Percentiles rank a stretch among this genome's conserved stretches.
phyloP scores from a whole-genome alignment of 495 filamentous ascomycete genomes.

The Tuber indicum region DNA sequence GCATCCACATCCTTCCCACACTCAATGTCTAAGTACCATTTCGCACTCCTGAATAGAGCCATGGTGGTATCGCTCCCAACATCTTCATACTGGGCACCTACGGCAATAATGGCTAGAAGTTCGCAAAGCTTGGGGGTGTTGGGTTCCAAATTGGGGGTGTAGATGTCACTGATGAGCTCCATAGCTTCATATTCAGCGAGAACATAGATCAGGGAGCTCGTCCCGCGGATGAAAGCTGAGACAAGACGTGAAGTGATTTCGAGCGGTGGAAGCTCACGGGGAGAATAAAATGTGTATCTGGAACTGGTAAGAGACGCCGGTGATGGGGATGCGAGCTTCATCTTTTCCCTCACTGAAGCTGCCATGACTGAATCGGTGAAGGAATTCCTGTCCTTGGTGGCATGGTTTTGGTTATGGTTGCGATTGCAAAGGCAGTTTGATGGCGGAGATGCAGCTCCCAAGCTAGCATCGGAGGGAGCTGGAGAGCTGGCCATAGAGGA shows the following conservation, averaged over 20 bases:
- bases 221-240: slow-evolving; percentile 29
- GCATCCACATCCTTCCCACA: slow-evolving; percentile 18
- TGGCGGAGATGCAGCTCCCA: neutral
- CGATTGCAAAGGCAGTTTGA: neutral
- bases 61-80: slow-evolving; percentile 12
- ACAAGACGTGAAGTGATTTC: slow-evolving; percentile 24
- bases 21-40: slow-evolving; percentile 37
- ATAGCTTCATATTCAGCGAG: slow-evolving; percentile 28
- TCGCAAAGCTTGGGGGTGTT: slow-evolving; percentile 27
- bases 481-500: neutral
- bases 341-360: neutral
- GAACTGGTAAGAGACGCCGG: neutral
- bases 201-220: slow-evolving; percentile 21
- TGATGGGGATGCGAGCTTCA: neutral
- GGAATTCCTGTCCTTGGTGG: neutral
- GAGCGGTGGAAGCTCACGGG: slow-evolving; percentile 17
- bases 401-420: neutral
- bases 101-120: slow-evolving; percentile 28
- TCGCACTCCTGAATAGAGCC: slow-evolving; percentile 36
- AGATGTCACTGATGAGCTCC: slow-evolving; percentile 29
- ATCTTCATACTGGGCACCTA: slow-evolving; percentile 36
- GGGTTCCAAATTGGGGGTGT: slow-evolving; percentile 13
- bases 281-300: slow-evolving; percentile 22
- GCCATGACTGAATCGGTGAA: neutral
- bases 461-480: neutral